Evolutionary conservation across 2,329 filamentous ascomycete genomes (phyloP).

Genomic region (Chaetothyriales sp.): DNA sequence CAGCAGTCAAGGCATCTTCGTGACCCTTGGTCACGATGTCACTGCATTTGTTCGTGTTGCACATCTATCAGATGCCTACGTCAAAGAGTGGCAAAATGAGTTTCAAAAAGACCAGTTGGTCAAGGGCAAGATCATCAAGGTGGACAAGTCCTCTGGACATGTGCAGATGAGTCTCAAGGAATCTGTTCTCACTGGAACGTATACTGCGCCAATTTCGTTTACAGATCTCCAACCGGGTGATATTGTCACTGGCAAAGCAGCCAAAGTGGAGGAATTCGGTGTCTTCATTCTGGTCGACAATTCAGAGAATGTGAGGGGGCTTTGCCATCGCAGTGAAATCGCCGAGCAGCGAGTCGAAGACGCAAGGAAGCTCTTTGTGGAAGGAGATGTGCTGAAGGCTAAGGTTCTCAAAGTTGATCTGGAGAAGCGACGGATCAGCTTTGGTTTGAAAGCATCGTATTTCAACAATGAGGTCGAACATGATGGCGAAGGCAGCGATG

Average conservation of each 20-base stretch:
- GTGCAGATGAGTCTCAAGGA: slow-evolving; percentile 77
- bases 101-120: slow-evolving; percentile 85
- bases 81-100: slow-evolving; percentile 89
- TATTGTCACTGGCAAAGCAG: slow-evolving; percentile 73
- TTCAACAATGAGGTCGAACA: slow-evolving; percentile 50
- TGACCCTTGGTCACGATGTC: slow-evolving; percentile 65
- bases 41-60: slow-evolving; percentile 72
- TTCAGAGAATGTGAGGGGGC: slow-evolving; percentile 74
- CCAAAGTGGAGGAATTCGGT: slow-evolving; percentile 88
- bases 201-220: slow-evolving; percentile 56
- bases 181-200: slow-evolving; percentile 67
- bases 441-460: slow-evolving; percentile 85
- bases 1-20: slow-evolving; percentile 74
- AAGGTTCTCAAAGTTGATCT: slow-evolving; percentile 65
- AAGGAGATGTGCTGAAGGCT: slow-evolving; percentile 87
- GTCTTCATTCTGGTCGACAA: slow-evolving; percentile 85
- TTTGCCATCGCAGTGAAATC: slow-evolving; percentile 87
- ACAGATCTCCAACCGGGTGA: slow-evolving; percentile 66
- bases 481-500: slow-evolving; percentile 20
- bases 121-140: slow-evolving; percentile 63
- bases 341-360: slow-evolving; percentile 69
- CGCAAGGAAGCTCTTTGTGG: slow-evolving; percentile 75
- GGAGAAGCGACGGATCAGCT: slow-evolving; percentile 63
- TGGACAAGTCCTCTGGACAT: slow-evolving; percentile 54
- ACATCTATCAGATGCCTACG: slow-evolving; percentile 74